phyloP scores from a whole-genome alignment of 2,329 filamentous ascomycete species.

The Cladosporium sp. region DNA sequence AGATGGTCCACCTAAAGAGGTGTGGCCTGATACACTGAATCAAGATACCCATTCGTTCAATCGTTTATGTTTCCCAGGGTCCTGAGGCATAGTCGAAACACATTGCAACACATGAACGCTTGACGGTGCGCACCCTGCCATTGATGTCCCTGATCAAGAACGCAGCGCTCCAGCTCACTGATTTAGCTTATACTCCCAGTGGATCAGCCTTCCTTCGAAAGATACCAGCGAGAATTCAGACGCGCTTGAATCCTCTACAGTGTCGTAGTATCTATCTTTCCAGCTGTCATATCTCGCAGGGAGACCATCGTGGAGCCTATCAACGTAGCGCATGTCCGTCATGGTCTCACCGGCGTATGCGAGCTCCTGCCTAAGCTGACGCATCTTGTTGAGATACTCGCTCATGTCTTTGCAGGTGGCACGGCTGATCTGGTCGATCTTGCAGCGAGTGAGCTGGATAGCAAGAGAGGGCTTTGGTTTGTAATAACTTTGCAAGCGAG shows the following conservation, averaged over 20 bases:
- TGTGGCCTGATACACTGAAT: neutral
- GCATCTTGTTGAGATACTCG: neutral
- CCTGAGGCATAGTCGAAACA: neutral
- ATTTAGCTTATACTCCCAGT: neutral
- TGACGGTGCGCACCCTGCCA: neutral
- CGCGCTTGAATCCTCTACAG: too few relatives aligned
- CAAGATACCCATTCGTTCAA: neutral
- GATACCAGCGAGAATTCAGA: neutral
- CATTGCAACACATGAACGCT: neutral
- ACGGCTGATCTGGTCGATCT: neutral
- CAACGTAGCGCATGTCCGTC: neutral
- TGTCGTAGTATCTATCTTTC: neutral
- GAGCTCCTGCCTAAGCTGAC: neutral
- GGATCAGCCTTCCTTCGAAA: neutral
- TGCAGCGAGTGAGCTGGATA: neutral
- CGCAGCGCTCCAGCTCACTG: neutral
- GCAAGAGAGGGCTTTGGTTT: neutral
- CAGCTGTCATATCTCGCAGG: neutral
- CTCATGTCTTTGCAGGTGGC: neutral
- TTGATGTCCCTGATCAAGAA: neutral
- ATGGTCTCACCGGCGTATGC: neutral
- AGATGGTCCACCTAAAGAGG: neutral
- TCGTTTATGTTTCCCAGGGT: neutral
- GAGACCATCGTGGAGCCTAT: neutral
- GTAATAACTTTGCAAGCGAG: neutral